Evolutionary conservation across 306 rosid genomes (phyloP), one percentile per base, ranked within the genome.

Genomic region (Rosa lucieae): DNA sequence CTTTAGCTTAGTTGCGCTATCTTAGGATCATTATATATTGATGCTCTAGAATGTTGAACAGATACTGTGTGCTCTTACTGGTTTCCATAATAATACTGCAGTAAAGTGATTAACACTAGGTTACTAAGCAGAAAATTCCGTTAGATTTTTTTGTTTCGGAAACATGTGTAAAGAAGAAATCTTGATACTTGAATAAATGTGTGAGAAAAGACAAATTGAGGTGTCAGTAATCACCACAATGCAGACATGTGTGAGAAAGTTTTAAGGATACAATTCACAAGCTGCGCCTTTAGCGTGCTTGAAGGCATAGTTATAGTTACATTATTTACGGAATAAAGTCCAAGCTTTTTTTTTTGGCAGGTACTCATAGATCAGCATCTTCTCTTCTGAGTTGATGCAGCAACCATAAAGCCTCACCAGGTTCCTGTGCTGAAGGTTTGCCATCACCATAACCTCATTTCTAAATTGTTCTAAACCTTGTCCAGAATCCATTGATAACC

Each of bases 281-380:
- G 42, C 0, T 29, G 1, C 3, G 35, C 37, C 43, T 12, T 76
- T 78, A 73, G 55, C 78, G 85, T 35, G 46, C 80, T 49, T 61
- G 18, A 7, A 73, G 10, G 10, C 67, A 55, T 11, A 5, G 84
- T 63, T 37, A 76, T 43, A 1, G 85, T 87, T 20, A 75, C 67
- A 1, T 78, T 81, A 81, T 87, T 85, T 67, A 77, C 72, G 56
- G 92, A 87, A 59, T 10, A 9, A 35, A 15, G 15, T 18, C 67
- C 73, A 23, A 23, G 26, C 26, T 23, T 23, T 23, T 23, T 23
- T 49, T 59, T 92, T 89, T 9, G 89, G 89, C 86, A 88, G 61
- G 84, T 85, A 92, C 21, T 88, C 97, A n/a, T 92, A 92, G 20
- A 92, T 85, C 56, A 92, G 43, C 91, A 92, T 92, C 81, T 80